A percentile compares a stretch with the other conserved stretches of the same genome.
These are phyloP conservation scores for Podila horticola DNA, from an alignment of 192 early-diverging fungal genomes.

Conservation along the genomic window DNA sequence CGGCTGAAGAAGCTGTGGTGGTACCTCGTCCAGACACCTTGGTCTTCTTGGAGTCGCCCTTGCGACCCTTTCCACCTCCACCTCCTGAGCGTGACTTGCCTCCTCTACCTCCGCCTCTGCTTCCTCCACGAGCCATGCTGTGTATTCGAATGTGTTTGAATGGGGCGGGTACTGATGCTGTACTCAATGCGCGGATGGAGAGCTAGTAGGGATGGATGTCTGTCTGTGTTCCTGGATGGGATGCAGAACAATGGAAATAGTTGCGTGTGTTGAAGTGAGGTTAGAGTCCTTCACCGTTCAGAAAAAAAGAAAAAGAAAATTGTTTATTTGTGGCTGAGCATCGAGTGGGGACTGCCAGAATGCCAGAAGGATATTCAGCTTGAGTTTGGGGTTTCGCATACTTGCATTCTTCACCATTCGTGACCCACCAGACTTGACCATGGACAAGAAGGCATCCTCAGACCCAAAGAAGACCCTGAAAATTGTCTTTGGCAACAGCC, in stretches of 20 bases:
- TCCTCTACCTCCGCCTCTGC: background rate
- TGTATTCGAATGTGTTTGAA: background rate
- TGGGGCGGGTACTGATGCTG: background rate
- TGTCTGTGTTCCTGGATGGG: background rate
- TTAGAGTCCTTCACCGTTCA: too few relatives aligned
- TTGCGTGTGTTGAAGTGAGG: background rate
- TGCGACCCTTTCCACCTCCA: constrained; percentile 5
- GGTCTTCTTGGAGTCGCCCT: constrained; percentile 17
- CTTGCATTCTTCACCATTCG: background rate
- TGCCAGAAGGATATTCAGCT: background rate
- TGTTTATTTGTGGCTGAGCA: constrained; percentile 18
- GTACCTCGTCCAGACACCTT: constrained; percentile 45
- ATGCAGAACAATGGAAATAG: background rate
- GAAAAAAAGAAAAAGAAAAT: constrained; percentile 20
- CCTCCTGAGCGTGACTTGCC: constrained; percentile 11
- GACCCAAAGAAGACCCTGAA: constrained; percentile 32
- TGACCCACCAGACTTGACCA: constrained; percentile 1
- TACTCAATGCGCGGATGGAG: background rate
- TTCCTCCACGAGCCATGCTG: constrained; percentile 37
- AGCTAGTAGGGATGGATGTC: background rate
- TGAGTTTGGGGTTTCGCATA: background rate
- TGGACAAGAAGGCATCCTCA: constrained; percentile 29
- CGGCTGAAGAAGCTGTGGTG: constrained; percentile 24
- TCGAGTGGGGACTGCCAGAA: background rate
- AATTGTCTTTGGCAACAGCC: constrained; percentile 56